Percentiles rank a stretch among this genome's conserved stretches.
These are phyloP conservation scores for Cyclotella cryptica DNA, from an alignment of 108 stramenopile genomes.

Conservation along the genomic window DNA sequence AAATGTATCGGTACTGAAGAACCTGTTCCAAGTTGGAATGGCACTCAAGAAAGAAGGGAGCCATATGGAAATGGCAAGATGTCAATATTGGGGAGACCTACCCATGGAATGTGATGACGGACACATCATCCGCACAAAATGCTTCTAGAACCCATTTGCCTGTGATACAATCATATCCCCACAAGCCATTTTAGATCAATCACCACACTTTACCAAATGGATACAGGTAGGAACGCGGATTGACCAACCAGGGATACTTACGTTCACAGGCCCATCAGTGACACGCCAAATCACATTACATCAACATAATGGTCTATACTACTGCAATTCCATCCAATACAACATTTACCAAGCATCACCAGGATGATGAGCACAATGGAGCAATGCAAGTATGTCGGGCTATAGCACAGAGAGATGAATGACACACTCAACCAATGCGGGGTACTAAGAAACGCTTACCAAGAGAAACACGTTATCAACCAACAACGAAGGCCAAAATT, in stretches of 20 bases:
- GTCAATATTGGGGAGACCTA: not conserved
- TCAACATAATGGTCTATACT: conserved; percentile 16
- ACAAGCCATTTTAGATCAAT: not conserved
- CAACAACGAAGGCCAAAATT: no score
- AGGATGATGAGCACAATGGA: not conserved
- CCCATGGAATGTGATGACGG: not conserved
- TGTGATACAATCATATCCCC: not conserved
- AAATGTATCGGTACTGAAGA: not conserved
- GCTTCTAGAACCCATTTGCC: conserved; percentile 1
- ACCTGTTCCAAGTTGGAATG: not conserved
- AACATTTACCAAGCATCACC: not conserved
- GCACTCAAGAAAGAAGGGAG: not conserved
- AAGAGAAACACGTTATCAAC: not conserved
- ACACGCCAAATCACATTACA: not conserved
- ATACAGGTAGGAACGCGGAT: not conserved
- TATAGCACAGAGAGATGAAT: not conserved
- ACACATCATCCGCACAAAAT: not conserved
- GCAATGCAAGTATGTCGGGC: no score
- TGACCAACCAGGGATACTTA: not conserved
- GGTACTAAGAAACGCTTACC: not conserved
- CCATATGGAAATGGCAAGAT: not conserved
- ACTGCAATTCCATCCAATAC: not conserved
- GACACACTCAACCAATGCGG: not conserved
- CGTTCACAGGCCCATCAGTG: not conserved
- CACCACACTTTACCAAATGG: not conserved